phyloP scores from a whole-genome alignment of 257 asterid genomes.

The Handroanthus guayacan region DNA sequence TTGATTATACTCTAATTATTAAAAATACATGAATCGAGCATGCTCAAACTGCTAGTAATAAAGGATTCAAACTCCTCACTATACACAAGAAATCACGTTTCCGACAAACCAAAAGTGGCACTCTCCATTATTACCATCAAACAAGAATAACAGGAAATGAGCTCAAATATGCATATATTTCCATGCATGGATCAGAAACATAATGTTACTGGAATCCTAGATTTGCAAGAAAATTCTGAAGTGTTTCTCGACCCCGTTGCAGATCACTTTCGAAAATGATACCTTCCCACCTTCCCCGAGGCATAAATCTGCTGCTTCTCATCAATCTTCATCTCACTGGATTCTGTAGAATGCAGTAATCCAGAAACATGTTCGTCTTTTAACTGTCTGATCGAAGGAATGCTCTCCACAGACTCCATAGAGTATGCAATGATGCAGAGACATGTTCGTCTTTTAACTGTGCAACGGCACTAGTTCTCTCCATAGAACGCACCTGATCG shows the following conservation, averaged over 20 bases:
- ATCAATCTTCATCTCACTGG: constrained; percentile 31
- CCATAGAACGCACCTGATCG: constrained; percentile 23
- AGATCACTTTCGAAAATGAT: constrained; percentile 41
- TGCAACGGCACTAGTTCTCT: neutral
- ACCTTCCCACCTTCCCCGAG: neutral
- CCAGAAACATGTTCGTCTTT: too few relatives aligned
- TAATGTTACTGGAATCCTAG: constrained; percentile 49
- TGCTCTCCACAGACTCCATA: constrained; percentile 33
- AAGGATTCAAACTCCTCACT: too few relatives aligned
- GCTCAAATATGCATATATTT: neutral
- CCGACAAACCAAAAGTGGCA: constrained; percentile 14
- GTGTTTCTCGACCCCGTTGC: constrained; percentile 68
- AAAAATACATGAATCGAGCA: too few relatives aligned
- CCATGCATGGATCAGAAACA: neutral
- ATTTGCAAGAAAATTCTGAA: constrained; percentile 58
- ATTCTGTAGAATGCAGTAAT: constrained; percentile 19
- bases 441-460: too few relatives aligned
- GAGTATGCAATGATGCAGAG: too few relatives aligned
- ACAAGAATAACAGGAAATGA: constrained; percentile 17
- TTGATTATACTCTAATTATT: too few relatives aligned
- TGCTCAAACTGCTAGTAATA: too few relatives aligned
- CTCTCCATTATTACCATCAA: neutral
- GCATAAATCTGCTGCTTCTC: constrained; percentile 33
- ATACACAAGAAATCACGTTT: neutral
- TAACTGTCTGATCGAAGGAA: too few relatives aligned